Percentiles rank a stretch among this genome's conserved stretches.
Conservation (phyloP, 768 basidiomycete species). For the Myochromella boudieri region DNA sequence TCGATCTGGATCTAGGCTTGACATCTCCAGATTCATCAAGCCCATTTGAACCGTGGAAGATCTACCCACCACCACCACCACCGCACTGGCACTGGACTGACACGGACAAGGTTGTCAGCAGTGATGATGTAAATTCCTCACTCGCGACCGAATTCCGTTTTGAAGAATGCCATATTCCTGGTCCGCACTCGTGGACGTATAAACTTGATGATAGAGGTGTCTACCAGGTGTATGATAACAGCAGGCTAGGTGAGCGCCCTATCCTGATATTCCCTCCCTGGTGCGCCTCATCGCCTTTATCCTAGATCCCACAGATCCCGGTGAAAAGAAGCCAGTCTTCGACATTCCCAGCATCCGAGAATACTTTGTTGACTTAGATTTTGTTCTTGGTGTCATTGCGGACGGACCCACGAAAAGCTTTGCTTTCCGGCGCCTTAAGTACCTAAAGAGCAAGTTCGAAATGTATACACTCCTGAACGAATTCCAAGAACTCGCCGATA, state of each 20-base stretch:
- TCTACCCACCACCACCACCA: constrained; percentile 91
- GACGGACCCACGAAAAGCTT: constrained; percentile 97
- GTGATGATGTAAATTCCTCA: constrained; percentile 30
- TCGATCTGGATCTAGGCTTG: constrained; percentile 57
- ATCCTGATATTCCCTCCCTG: constrained; percentile 1
- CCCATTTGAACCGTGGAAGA: constrained; percentile 69
- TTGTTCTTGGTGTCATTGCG: constrained; percentile 84
- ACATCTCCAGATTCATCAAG: constrained; percentile 53
- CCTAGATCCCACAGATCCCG: constrained; percentile 16
- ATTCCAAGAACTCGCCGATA: constrained; percentile 89
- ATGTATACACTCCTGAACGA: constrained; percentile 93
- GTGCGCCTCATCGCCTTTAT: neutral
- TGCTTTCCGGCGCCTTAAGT: constrained; percentile 88
- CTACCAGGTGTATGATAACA: constrained; percentile 73
- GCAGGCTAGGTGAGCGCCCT: constrained; percentile 31
- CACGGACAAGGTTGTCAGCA: constrained; percentile 43
- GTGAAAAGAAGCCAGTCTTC: constrained; percentile 60
- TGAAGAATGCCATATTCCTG: constrained; percentile 74
- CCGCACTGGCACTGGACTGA: constrained; percentile 94
- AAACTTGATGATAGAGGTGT: constrained; percentile 87
- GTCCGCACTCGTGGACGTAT: constrained; percentile 59
- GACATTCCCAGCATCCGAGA: constrained; percentile 85
- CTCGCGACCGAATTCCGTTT: constrained; percentile 61
- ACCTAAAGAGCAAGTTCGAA: constrained; percentile 89
- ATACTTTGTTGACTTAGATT: constrained; percentile 96